Conservation (phyloP, 225 moss, liverwort and hornwort genomes). For the Marchantia paleacea region DNA sequence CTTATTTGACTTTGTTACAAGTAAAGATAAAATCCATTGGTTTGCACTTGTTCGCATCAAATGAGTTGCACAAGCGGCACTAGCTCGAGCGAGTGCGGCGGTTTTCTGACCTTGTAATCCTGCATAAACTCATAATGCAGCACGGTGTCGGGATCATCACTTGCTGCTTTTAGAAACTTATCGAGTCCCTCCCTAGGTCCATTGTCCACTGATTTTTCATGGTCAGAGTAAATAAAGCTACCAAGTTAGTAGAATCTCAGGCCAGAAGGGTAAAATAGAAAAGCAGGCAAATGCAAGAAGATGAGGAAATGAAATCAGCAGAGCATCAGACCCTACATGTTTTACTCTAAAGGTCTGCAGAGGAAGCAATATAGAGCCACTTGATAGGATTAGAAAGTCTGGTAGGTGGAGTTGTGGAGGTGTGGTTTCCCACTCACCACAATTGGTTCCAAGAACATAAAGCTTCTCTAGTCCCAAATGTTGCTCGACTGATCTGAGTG, state of each 20-base stretch:
- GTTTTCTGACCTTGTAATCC: constrained; percentile 77
- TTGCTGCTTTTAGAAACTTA: constrained; percentile 90
- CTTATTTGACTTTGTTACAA: not conserved
- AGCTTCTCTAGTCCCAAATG: constrained; percentile 88
- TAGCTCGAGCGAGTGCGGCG: not conserved
- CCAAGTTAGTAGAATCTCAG: not conserved
- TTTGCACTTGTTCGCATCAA: no score
- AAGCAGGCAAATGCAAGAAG: not conserved
- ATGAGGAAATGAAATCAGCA: not conserved
- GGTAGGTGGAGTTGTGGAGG: not conserved
- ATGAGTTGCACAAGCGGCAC: not conserved
- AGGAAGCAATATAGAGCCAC: no score
- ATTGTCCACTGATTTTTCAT: constrained; percentile 83
- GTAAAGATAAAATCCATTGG: not conserved
- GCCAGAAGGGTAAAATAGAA: no score
- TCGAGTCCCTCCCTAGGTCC: constrained; percentile 90
- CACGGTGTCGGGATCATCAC: constrained; percentile 92
- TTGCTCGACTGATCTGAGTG: constrained; percentile 83
- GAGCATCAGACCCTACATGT: not conserved
- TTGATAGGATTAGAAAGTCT: no score
- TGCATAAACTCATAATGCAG: constrained; percentile 99
- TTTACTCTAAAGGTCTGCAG: constrained; percentile 13
- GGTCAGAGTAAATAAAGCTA: constrained; percentile 8
- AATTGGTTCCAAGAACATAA: constrained; percentile 95
- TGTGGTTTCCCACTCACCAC: constrained; percentile 58